Base-by-base conservation (phyloP, 1,139 yeast species). In the Williopsis jadinii region DNA sequence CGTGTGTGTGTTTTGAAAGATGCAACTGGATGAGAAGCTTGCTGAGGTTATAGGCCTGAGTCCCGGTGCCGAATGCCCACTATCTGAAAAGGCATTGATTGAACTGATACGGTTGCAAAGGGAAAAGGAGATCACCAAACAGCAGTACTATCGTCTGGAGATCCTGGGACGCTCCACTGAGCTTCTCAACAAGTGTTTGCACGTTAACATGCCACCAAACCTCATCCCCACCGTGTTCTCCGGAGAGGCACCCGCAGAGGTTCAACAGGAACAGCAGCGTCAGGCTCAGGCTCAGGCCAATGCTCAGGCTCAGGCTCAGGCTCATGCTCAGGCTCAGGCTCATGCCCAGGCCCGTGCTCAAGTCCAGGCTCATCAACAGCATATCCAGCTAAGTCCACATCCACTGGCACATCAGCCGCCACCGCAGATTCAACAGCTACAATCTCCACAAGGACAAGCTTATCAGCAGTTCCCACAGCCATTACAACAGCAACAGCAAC, bases 101-200 rank as follows among this genome's bases (percentile, higher is more conserved):
- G 81, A 78, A 50, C 78, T 90, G 0, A 64, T 88, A 35, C 72
- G 72, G 34, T 70, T 86, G 28, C 74, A 81, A 44, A 65, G 78
- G 3, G 94, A 86, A 58, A 95, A 84, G 56, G 97, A 90, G 59
- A 71, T 75, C 34, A 84, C 97, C 1, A 82, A 82, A 51, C 97
- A 88, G 59, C 95, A 84, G 51, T 82, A 70, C 53, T 81, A 84
- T 58, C 74, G 73, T 43, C 66, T 82, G 31, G 95, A 88, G 56
- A 66, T 73, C 32, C 70, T 83, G 29, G 72, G 73, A 42, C 71
- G 75, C 44, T 75, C 84, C 32, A 63, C 83, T 34, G 80, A 78
- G 43, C 67, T 88, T 26, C 55, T 88, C 39, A 76, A 77, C 45
- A 65, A 71, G 24, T 94, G 95, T 0, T 56, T 75, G 9, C 66